phyloP scores from a whole-genome alignment of 176 grass and related monocot species.

The Phragmites australis region DNA sequence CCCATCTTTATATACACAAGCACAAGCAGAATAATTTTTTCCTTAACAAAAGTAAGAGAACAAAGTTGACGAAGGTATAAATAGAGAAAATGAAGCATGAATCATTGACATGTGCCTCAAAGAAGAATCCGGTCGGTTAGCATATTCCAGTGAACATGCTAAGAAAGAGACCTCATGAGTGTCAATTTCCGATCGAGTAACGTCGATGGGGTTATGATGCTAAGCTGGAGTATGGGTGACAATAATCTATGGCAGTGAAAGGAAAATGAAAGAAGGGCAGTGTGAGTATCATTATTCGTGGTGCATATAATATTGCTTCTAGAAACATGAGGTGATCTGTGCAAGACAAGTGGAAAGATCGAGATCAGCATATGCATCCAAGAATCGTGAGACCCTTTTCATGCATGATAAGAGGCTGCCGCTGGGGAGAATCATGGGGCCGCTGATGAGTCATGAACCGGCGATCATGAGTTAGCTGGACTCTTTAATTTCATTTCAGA shows the following conservation, averaged over 20 bases:
- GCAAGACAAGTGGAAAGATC: background rate
- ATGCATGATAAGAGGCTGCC: background rate
- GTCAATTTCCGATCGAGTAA: background rate
- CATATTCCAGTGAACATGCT: background rate
- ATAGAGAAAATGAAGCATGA: no score
- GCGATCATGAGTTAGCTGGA: background rate
- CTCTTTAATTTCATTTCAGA: background rate
- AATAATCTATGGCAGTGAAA: background rate
- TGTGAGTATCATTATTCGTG: background rate
- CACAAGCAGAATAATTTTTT: no score
- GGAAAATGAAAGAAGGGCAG: background rate
- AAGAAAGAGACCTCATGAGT: background rate
- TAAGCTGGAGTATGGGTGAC: background rate
- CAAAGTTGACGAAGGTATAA: no score
- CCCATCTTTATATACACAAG: no score
- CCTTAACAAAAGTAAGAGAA: no score
- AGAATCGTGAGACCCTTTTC: background rate
- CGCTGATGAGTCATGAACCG: background rate
- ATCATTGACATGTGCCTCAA: no score
- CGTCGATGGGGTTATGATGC: background rate
- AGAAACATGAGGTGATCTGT: constrained; percentile 1
- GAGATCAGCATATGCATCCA: background rate
- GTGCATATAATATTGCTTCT: background rate
- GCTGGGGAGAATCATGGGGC: background rate
- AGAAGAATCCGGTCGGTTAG: background rate